Conservation (phyloP, 306 rosid genomes). For the Rubus idaeus region DNA sequence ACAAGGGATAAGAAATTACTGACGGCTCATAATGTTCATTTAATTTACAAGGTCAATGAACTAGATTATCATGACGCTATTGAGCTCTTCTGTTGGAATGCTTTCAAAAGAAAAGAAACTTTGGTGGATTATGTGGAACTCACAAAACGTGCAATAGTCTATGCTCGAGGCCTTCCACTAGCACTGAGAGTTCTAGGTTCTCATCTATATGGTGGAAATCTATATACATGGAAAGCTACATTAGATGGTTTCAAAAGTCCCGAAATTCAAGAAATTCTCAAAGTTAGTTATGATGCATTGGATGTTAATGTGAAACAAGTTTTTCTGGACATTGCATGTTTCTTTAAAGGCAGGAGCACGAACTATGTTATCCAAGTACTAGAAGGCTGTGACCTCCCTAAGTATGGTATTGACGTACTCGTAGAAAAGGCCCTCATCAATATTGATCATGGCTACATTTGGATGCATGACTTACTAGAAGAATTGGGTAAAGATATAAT, state of each 20-base stretch:
- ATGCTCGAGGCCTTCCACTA: conserved; percentile 27
- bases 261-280: conserved; percentile 33
- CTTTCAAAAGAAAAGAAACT: background rate
- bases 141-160: background rate
- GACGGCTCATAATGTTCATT: background rate
- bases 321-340: conserved; percentile 40
- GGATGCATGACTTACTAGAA: conserved; percentile 40
- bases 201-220: conserved; percentile 21
- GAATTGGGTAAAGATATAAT: conserved; percentile 39
- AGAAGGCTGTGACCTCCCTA: conserved; percentile 23
- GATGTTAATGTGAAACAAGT: conserved; percentile 17
- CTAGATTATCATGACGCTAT: background rate
- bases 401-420: conserved; percentile 21
- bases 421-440: conserved; percentile 24
- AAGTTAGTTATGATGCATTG: conserved; percentile 31
- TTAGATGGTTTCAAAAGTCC: conserved; percentile 8
- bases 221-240: conserved; percentile 7
- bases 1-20: background rate
- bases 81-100: background rate
- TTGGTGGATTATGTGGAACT: background rate
- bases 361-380: conserved; percentile 27
- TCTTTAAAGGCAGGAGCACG: conserved; percentile 15
- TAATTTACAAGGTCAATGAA: background rate
- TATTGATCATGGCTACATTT: background rate
- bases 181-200: conserved; percentile 44